Evolutionary conservation across 768 basidiomycete genomes (phyloP).

Genomic region (Suillus lakei): DNA sequence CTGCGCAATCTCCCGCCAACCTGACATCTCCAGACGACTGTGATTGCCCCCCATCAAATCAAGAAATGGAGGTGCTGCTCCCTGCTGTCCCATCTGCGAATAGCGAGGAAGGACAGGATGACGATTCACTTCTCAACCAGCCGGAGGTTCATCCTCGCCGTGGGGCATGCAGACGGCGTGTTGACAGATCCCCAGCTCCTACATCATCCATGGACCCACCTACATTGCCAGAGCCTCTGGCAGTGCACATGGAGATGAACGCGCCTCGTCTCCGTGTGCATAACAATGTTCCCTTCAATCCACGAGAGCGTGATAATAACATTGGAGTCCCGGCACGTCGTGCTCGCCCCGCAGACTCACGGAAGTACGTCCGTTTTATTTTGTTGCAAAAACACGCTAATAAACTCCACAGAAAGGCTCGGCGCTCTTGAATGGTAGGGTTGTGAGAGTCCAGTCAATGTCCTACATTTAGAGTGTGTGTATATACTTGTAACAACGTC

Average conservation of each 20-base stretch:
- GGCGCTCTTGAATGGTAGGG: not conserved
- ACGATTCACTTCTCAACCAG: not conserved
- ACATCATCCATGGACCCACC: too few relatives aligned
- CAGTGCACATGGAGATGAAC: too few relatives aligned
- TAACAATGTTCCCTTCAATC: not conserved
- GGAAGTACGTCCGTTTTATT: not conserved
- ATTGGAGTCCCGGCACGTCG: not conserved
- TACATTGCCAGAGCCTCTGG: too few relatives aligned
- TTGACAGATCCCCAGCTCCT: too few relatives aligned
- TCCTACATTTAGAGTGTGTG: too few relatives aligned
- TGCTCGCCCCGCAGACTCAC: not conserved
- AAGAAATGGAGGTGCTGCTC: not conserved
- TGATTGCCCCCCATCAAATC: too few relatives aligned
- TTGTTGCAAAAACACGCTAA: not conserved
- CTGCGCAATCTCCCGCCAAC: not conserved
- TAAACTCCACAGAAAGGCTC: not conserved
- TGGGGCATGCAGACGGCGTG: too few relatives aligned
- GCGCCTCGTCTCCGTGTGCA: not conserved
- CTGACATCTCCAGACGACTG: not conserved
- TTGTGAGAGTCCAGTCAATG: not conserved
- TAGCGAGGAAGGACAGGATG: not conserved
- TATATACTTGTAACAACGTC: too few relatives aligned
- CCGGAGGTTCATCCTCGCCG: too few relatives aligned
- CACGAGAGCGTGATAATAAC: not conserved
- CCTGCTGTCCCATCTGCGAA: not conserved